Evolutionary conservation across 202 grass and related monocot species (phyloP), one percentile per base, ranked within the genome.

Genomic region (Carex arenaria): DNA sequence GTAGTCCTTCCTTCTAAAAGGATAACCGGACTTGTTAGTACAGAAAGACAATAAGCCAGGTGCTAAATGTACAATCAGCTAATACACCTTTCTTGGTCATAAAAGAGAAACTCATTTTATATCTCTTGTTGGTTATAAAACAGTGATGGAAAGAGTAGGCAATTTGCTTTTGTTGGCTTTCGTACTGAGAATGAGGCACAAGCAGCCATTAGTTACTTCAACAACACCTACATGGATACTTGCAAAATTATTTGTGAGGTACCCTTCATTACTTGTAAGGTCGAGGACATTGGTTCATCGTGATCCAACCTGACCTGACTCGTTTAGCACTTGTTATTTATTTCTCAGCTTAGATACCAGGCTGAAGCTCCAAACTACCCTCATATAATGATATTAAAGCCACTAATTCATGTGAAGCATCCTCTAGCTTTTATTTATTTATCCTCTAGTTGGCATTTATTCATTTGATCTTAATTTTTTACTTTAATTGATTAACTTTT

Each of bases 211-310:
- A 90, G 88, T 3, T 98, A 98, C 85, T 98, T 98, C 85, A 90
- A 95, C 67, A 93, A 95, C 77, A 91, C 93, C 55, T 98, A 93
- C 80, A 95, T 98, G 40, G 95, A 98, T 83, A 95, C 95, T 79
- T 90, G 89, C 77, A 98, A 95, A 85, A 93, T 98, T 84, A 87
- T 72, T 81, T 98, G 95, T 15, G 93, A 98, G 92, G 95, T 98
- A 93, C 36, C 88, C 19, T 80, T 28, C 10, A 49, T 68, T 18
- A 64, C 52, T 45, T 19, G 54, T 64, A 49, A 77, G 4, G 43
- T 73, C 69, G 14, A 42, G 43, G 43, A 51, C 69, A 28, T 71
- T 73, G 43, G 19, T 73, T 62, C 11, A 26, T 51, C 67, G 52
- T 52, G 69, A 73, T 40, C 69, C 3, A 49, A 52, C 20, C 69